Conservation (phyloP, 176 grass and related monocot genomes). For the Puccinellia tenuiflora region DNA sequence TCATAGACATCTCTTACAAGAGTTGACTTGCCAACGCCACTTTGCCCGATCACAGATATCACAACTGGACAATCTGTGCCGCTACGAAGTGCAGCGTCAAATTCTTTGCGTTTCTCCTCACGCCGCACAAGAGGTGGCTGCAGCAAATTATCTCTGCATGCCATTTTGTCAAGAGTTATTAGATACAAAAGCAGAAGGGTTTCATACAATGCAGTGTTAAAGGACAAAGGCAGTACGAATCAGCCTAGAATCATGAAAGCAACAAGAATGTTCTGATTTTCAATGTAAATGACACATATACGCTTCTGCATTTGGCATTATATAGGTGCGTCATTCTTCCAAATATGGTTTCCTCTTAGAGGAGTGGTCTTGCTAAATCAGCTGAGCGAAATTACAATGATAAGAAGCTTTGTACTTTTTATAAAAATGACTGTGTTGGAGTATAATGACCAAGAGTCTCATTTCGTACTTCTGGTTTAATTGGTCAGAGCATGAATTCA, state of each 20-base stretch:
- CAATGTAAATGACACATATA: not conserved
- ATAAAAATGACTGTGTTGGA: too few relatives aligned
- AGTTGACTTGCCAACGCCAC: slow-evolving; percentile 16
- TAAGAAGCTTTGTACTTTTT: too few relatives aligned
- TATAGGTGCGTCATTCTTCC: too few relatives aligned
- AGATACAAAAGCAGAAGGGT: too few relatives aligned
- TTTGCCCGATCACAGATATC: not conserved
- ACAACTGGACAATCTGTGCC: not conserved
- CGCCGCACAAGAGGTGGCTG: not conserved
- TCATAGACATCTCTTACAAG: slow-evolving; percentile 6
- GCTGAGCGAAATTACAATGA: too few relatives aligned
- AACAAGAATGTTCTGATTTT: not conserved
- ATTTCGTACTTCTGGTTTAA: too few relatives aligned
- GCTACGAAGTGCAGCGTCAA: not conserved
- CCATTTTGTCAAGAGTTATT: not conserved
- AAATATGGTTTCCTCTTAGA: too few relatives aligned
- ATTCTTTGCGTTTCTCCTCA: not conserved
- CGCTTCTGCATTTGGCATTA: not conserved
- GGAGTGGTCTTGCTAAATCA: too few relatives aligned
- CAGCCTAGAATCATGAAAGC: not conserved
- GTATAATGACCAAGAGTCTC: too few relatives aligned
- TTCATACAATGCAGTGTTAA: not conserved
- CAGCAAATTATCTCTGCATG: slow-evolving; percentile 6
- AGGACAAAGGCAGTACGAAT: not conserved
- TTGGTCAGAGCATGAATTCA: too few relatives aligned